Evolutionary conservation across 2,329 filamentous ascomycete genomes (phyloP).

Genomic region (Penicillium sp.): DNA sequence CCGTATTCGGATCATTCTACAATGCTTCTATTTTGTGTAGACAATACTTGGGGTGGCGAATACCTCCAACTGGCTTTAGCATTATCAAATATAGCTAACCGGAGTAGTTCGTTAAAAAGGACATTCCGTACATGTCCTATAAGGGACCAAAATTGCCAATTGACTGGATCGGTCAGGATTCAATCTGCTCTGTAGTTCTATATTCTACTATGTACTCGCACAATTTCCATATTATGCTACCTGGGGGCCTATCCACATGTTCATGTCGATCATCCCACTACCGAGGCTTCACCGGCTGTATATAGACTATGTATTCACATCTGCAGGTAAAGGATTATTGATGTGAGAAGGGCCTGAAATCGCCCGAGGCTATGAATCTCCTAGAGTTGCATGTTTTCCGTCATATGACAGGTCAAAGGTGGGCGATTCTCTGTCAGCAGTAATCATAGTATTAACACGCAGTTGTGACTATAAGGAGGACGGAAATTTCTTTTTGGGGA

Average conservation of each 20-base stretch:
- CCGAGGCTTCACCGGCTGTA: not conserved
- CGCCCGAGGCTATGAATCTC: constrained; percentile 61
- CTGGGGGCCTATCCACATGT: not conserved
- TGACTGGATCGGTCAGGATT: not conserved
- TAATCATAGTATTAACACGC: no score
- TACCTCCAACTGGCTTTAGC: not conserved
- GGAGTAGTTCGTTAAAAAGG: not conserved
- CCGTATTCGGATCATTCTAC: not conserved
- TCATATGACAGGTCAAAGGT: constrained; percentile 11
- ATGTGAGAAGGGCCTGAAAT: constrained; percentile 52
- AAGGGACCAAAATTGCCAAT: not conserved
- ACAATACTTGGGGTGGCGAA: not conserved
- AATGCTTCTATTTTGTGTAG: not conserved
- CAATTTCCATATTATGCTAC: not conserved
- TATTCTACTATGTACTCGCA: not conserved
- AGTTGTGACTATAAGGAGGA: not conserved
- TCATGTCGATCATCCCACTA: not conserved
- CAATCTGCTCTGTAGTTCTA: not conserved
- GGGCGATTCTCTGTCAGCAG: no score
- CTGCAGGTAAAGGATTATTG: constrained; percentile 57
- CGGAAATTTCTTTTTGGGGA: constrained; percentile 7
- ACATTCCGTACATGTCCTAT: not conserved
- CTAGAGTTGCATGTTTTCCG: constrained; percentile 47
- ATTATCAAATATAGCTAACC: not conserved
- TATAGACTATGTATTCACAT: not conserved